A percentile compares a stretch with the other conserved stretches of the same genome.
phyloP scores from a whole-genome alignment of 1,139 yeast species.

The Saccharomyces pastorianus region DNA sequence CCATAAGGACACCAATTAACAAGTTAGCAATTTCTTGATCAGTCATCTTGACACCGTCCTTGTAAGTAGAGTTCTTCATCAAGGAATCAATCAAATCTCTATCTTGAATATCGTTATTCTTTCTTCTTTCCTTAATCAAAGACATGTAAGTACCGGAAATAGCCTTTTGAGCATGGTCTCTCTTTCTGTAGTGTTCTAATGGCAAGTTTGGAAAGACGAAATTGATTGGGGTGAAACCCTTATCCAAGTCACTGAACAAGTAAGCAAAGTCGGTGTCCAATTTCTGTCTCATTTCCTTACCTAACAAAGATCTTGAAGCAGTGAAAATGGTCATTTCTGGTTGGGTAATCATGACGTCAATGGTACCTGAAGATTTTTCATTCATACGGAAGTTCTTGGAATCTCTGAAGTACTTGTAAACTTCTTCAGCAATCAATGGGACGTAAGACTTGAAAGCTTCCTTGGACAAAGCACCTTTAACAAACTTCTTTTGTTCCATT shows the following conservation, averaged over 20 bases:
- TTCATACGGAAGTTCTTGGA: conserved; percentile 39
- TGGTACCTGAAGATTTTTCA: conserved; percentile 40
- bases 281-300: conserved; percentile 81
- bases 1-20: conserved; percentile 93
- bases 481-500: conserved; percentile 98
- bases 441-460: conserved; percentile 82
- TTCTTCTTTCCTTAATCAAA: conserved; percentile 67
- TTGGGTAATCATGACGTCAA: conserved; percentile 74
- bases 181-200: conserved; percentile 69
- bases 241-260: conserved; percentile 83
- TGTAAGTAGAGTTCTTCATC: conserved; percentile 75
- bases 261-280: conserved; percentile 79
- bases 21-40: conserved; percentile 92
- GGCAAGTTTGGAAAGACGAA: conserved; percentile 94
- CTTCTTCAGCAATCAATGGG: conserved; percentile 78
- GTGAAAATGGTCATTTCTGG: conserved; percentile 96
- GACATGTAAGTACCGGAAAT: conserved; percentile 75
- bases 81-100: conserved; percentile 87
- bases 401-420: conserved; percentile 50
- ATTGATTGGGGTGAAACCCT: conserved; percentile 93
- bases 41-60: conserved; percentile 89
- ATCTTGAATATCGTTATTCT: conserved; percentile 63
- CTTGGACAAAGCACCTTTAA: conserved; percentile 77
- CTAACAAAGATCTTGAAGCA: conserved; percentile 84
- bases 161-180: conserved; percentile 81